phyloP scores from a whole-genome alignment of 768 basidiomycete genomes.

The Tylopilus subfusipes region DNA sequence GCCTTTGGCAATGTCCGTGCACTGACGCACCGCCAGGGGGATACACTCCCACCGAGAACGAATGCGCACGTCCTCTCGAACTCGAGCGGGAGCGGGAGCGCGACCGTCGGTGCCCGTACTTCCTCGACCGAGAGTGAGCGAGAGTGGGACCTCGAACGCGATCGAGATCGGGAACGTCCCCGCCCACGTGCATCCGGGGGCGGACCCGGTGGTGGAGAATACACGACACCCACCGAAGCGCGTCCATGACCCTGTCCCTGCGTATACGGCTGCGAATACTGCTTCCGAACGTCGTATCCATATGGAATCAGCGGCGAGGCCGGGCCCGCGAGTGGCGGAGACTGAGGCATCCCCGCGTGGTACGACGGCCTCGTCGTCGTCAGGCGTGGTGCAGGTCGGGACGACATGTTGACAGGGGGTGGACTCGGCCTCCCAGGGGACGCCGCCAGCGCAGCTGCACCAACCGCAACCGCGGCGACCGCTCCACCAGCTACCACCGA shows the following conservation, averaged over 20 bases:
- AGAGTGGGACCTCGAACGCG: not conserved
- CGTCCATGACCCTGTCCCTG: not conserved
- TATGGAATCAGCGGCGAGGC: not conserved
- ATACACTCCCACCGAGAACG: not conserved
- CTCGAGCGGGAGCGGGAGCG: not conserved
- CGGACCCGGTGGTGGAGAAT: not conserved
- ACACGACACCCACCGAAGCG: too few relatives aligned
- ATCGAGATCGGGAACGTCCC: not conserved
- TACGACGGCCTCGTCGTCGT: not conserved
- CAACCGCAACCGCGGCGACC: not conserved
- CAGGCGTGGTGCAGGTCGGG: slow-evolving; percentile 9
- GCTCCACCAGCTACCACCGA: not conserved
- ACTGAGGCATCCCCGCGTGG: not conserved
- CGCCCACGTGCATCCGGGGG: not conserved
- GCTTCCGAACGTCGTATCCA: not conserved
- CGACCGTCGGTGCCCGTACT: not conserved
- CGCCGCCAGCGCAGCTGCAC: not conserved
- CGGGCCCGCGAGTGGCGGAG: not conserved
- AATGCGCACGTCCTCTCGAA: not conserved
- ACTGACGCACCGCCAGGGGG: too few relatives aligned
- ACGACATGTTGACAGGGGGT: slow-evolving; percentile 12
- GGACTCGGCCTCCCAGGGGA: slow-evolving; percentile 1
- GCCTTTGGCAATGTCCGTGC: not conserved
- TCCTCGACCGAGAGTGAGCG: not conserved
- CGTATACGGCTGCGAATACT: too few relatives aligned